Evolutionary conservation across 805 yeast species (phyloP).

Genomic region (Pichia cephalocereana): DNA sequence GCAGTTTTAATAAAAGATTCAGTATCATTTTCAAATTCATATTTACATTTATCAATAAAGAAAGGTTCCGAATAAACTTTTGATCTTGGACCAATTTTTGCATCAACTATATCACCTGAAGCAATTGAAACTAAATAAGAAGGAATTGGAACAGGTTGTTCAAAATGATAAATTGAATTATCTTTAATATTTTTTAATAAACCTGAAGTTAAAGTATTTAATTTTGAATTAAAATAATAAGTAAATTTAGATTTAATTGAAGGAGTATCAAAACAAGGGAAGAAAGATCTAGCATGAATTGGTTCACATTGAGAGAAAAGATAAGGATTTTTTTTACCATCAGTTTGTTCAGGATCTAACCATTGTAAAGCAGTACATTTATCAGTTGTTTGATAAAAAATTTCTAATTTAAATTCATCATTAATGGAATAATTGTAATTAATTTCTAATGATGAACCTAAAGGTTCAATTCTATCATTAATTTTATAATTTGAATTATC

Average conservation of each 20-base stretch:
- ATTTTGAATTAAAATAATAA: conserved; percentile 50
- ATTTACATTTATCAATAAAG: conserved; percentile 54
- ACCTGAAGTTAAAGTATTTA: conserved; percentile 72
- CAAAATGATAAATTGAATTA: conserved; percentile 39
- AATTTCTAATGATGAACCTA: conserved; percentile 50
- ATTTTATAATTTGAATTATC: conserved; percentile 22
- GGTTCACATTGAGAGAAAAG: conserved; percentile 89
- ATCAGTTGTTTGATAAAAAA: conserved; percentile 62
- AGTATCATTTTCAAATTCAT: conserved; percentile 74
- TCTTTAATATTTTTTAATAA: conserved; percentile 11
- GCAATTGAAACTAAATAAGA: conserved; percentile 79
- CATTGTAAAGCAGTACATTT: conserved; percentile 83
- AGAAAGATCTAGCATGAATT: conserved; percentile 78
- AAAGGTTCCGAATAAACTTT: conserved; percentile 72
- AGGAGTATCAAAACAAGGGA: conserved; percentile 91
- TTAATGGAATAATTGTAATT: conserved; percentile 9
- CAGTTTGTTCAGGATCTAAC: conserved; percentile 64
- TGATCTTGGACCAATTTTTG: conserved; percentile 79
- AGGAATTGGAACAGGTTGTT: conserved; percentile 79
- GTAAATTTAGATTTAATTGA: conserved; percentile 60
- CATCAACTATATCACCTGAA: conserved; percentile 63
- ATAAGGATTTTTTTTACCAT: conserved; percentile 59
- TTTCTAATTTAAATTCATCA: conserved; percentile 21
- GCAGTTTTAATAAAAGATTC: conserved; percentile 75
- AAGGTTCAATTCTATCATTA: conserved; percentile 37